Conservation (phyloP, 2,329 filamentous ascomycete genomes). For the Lizonia empirigonia region DNA sequence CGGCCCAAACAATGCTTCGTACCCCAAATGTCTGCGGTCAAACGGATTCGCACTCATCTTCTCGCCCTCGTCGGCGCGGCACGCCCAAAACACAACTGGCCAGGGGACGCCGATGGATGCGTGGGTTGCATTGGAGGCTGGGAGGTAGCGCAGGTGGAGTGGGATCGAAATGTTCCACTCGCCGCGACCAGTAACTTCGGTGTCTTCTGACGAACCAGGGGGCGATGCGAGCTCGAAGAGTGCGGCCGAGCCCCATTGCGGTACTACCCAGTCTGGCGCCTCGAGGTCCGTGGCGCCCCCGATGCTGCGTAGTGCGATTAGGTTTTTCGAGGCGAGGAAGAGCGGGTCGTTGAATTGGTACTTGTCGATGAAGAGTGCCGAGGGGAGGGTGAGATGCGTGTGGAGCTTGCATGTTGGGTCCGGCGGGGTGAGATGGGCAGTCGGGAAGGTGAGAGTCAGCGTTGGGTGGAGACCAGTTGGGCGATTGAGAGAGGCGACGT, state of each 20-base stretch:
- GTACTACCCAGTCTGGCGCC: constrained; percentile 80
- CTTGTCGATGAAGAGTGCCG: constrained; percentile 80
- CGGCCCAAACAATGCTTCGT: constrained; percentile 77
- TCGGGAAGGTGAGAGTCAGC: constrained; percentile 71
- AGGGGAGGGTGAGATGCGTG: constrained; percentile 82
- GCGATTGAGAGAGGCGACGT: constrained; percentile 66
- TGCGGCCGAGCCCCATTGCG: constrained; percentile 77
- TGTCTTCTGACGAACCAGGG: constrained; percentile 13
- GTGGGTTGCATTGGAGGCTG: constrained; percentile 45
- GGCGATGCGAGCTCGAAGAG: constrained; percentile 75
- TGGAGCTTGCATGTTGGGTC: constrained; percentile 69
- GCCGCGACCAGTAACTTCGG: constrained; percentile 14
- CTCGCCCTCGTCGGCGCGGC: constrained; percentile 66
- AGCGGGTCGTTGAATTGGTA: constrained; percentile 80
- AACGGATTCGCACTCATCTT: constrained; percentile 82
- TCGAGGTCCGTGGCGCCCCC: constrained; percentile 85
- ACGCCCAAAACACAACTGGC: constrained; percentile 91
- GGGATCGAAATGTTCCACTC: constrained; percentile 74
- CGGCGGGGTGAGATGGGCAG: constrained; percentile 54
- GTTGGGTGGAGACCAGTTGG: constrained; percentile 86
- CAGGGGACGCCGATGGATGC: constrained; percentile 67
- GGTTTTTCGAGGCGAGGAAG: constrained; percentile 80
- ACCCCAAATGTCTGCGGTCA: constrained; percentile 82
- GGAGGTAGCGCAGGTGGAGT: constrained; percentile 82
- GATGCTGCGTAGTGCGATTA: constrained; percentile 70